Base-by-base conservation (phyloP, 345 rosid species). In the Arabis alpina region DNA sequence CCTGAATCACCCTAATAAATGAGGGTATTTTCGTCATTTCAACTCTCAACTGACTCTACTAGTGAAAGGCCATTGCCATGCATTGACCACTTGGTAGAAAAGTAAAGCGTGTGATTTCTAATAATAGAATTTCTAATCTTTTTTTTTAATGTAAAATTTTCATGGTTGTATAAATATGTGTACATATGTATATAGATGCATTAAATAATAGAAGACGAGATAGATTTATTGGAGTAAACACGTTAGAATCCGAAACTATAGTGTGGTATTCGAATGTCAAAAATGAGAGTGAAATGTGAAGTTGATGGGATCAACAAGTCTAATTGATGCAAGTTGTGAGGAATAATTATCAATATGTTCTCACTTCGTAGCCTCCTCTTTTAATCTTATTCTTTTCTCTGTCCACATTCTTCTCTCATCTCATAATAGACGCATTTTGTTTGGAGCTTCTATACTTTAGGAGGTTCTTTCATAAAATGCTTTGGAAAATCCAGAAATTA, bases 241-340 rank as follows among this genome's bases (percentile, higher is more conserved):
- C 73, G 77, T 52, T 51, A 55, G 78, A 75, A 75, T 61, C 69
- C 13, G 64, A 75, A 74, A 68, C 74, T 68, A 45, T 59, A 60
- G 43, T 44, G 52, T 68, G 37, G 58, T 60, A 61, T 45, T 68
- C 64, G 73, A 74, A 61, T 67, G 73, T 74, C 73, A 74, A 66
- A 47, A 60, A 67, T 67, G 73, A 74, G 73, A 59, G 42, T 51
- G 77, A 74, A 51, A 75, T 68, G 69, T 61, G 69, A 74, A 50
- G 68, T 54, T 74, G 73, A 67, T 60, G 48, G 68, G 10, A 67
- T 6, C 66, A 12, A 44, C 57, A 12, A 67, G 57, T 34, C 65
- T 24, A 25, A 52, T 59, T 25, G 56, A 44, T 74, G 25, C 73
- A 74, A 74, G 57, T 74, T 67, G 68, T n/a, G 10, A 67, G 19